phyloP scores from a whole-genome alignment of 2,329 filamentous ascomycete genomes.

The Diaporthe vaccinii region DNA sequence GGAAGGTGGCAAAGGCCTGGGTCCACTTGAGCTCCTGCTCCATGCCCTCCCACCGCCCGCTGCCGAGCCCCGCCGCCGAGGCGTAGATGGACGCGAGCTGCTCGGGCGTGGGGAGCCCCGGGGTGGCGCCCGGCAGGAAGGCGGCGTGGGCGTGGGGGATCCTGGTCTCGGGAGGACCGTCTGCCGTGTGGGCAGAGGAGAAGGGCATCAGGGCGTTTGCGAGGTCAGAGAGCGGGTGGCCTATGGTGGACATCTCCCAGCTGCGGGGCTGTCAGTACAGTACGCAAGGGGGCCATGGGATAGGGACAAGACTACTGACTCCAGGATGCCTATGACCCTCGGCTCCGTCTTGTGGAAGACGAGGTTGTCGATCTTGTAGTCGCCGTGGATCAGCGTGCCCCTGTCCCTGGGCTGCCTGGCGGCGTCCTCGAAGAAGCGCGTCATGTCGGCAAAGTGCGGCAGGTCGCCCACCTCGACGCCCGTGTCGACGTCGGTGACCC shows the following conservation, averaged over 20 bases:
- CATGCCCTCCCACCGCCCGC: conserved; percentile 51
- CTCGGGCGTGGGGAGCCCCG: conserved; percentile 63
- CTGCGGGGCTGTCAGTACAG: conserved; percentile 50
- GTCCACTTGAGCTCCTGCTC: conserved; percentile 71
- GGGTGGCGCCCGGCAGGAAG: conserved; percentile 74
- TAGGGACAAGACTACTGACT: conserved; percentile 63
- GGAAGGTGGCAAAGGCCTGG: conserved; percentile 73
- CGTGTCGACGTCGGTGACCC: conserved; percentile 82
- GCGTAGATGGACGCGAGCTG: conserved; percentile 54
- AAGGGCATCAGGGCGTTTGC: conserved; percentile 79
- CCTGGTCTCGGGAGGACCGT: conserved; percentile 35
- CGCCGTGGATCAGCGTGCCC: conserved; percentile 87
- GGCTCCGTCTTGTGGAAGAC: conserved; percentile 92
- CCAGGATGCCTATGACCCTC: conserved; percentile 90
- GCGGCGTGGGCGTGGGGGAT: conserved; percentile 49
- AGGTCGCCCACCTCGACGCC: conserved; percentile 82
- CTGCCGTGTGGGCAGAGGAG: conserved; percentile 52
- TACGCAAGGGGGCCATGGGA: neutral
- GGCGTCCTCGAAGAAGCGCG: conserved; percentile 81
- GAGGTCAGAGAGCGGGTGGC: conserved; percentile 94
- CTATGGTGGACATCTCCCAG: conserved; percentile 98
- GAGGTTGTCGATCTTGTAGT: conserved; percentile 95
- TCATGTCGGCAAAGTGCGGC: conserved; percentile 85
- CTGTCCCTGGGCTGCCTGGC: conserved; percentile 81
- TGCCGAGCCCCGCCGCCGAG: conserved; percentile 70